phyloP scores from a whole-genome alignment of 164 flowering plant genomes.

The Sedum album region DNA sequence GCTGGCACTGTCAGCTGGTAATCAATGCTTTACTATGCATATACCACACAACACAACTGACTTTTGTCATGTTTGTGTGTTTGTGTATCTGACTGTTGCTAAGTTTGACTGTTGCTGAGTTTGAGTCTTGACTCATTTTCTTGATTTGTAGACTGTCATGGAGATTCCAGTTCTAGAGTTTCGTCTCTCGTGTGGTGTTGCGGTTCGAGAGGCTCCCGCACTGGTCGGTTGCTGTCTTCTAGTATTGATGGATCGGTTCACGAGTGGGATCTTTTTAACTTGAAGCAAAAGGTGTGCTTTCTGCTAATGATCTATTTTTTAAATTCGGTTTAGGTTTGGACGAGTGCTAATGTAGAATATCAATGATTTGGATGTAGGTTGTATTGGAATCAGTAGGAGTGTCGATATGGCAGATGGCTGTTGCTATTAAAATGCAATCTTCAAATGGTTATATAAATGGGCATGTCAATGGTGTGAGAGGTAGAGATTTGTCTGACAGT shows the following conservation, averaged over 20 bases:
- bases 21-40: not conserved
- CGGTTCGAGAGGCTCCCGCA: slow-evolving; percentile 20
- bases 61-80: not conserved
- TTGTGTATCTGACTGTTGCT: no score
- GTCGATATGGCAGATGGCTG: slow-evolving; percentile 96
- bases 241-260: slow-evolving; percentile 73
- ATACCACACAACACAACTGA: not conserved
- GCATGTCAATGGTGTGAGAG: slow-evolving; percentile 14
- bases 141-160: slow-evolving; percentile 52
- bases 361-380: slow-evolving; percentile 24
- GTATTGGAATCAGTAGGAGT: slow-evolving; percentile 68
- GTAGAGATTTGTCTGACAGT: slow-evolving; percentile 35
- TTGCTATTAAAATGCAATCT: slow-evolving; percentile 27
- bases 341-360: not conserved
- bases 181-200: slow-evolving; percentile 70
- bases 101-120: no score
- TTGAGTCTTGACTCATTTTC: not conserved
- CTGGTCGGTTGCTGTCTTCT: slow-evolving; percentile 56
- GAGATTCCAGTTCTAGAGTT: slow-evolving; percentile 47
- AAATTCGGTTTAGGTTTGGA: not conserved
- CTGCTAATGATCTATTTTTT: not conserved
- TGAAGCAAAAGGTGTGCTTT: slow-evolving; percentile 46
- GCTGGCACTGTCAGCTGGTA: no score
- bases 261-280: slow-evolving; percentile 72
- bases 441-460: slow-evolving; percentile 47